A percentile compares a stretch with the other conserved stretches of the same genome.
Conservation (phyloP, 164 flowering plant species). For the Macadamia tetraphylla region DNA sequence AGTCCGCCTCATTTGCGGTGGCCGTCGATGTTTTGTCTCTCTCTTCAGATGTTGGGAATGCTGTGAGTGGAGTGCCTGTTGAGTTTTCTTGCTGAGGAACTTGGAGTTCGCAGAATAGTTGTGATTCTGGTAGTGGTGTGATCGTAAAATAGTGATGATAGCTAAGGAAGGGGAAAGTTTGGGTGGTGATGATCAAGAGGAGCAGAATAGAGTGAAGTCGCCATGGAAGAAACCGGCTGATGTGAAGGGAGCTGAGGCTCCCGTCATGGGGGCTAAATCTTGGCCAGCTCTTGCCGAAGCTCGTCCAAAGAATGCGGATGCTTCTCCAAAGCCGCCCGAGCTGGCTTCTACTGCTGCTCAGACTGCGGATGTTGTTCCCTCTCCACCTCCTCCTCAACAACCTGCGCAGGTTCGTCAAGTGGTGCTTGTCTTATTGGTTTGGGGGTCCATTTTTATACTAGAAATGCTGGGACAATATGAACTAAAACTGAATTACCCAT, state of each 20-base stretch:
- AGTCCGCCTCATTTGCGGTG: constrained; percentile 1
- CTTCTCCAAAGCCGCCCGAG: background rate
- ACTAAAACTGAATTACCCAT: too few species aligned
- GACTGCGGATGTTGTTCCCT: constrained; percentile 13
- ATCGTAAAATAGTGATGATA: constrained; percentile 26
- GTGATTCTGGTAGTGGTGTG: constrained; percentile 1
- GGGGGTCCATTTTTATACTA: too few species aligned
- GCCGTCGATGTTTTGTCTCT: background rate
- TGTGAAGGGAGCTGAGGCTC: constrained; percentile 21
- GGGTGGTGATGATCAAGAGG: constrained; percentile 16
- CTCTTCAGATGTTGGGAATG: background rate
- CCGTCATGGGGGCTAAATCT: constrained; percentile 51
- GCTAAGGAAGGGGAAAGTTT: constrained; percentile 18
- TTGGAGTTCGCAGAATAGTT: background rate
- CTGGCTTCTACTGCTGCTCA: constrained; percentile 1
- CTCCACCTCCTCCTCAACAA: background rate
- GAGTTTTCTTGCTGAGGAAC: background rate
- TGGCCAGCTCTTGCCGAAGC: constrained; percentile 66
- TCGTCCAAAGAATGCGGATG: constrained; percentile 23
- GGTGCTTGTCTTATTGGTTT: background rate
- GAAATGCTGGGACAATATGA: too few species aligned
- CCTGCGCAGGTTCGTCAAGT: constrained; percentile 7
- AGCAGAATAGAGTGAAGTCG: constrained; percentile 27
- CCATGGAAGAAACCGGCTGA: constrained; percentile 54
- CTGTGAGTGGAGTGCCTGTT: background rate